Conservation (phyloP, 495 filamentous ascomycete species). For the Hyaloscypha bicolor region DNA sequence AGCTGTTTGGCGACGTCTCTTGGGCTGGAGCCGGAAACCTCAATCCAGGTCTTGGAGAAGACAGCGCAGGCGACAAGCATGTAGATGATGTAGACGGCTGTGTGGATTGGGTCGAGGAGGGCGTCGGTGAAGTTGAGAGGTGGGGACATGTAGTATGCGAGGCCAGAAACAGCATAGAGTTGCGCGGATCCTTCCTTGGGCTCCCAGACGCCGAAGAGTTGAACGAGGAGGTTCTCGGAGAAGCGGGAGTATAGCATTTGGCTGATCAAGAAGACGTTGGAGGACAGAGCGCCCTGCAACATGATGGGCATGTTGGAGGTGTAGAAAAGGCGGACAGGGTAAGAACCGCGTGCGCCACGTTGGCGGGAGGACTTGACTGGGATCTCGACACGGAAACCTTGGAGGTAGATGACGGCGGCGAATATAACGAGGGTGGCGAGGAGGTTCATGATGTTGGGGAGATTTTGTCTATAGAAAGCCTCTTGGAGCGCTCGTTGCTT, state of each 20-base stretch:
- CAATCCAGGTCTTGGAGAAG: conserved; percentile 99
- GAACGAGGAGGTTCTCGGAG: conserved; percentile 96
- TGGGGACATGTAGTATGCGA: conserved; percentile 99
- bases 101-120: conserved; percentile 94
- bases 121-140: conserved; percentile 97
- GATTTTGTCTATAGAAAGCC: conserved; percentile 99
- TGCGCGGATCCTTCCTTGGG: conserved; percentile 93
- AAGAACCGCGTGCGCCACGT: conserved; percentile 93
- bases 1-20: conserved; percentile 99
- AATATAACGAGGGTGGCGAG: conserved; percentile 92
- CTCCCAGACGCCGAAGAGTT: conserved; percentile 97
- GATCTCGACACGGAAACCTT: conserved; percentile 99
- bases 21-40: conserved; percentile 95
- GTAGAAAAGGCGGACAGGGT: conserved; percentile 80
- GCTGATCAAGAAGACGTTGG: conserved; percentile 97
- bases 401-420: conserved; percentile 97
- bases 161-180: conserved; percentile 87
- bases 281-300: conserved; percentile 96
- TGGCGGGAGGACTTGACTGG: conserved; percentile 99
- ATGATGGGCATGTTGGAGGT: conserved; percentile 99
- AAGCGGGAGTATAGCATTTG: conserved; percentile 99
- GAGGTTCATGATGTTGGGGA: conserved; percentile 99
- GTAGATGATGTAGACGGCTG: conserved; percentile 91
- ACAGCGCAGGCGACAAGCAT: conserved; percentile 97
- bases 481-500: conserved; percentile 97